Evolutionary conservation across 768 basidiomycete genomes (phyloP).

Genomic region (Russula foetens): DNA sequence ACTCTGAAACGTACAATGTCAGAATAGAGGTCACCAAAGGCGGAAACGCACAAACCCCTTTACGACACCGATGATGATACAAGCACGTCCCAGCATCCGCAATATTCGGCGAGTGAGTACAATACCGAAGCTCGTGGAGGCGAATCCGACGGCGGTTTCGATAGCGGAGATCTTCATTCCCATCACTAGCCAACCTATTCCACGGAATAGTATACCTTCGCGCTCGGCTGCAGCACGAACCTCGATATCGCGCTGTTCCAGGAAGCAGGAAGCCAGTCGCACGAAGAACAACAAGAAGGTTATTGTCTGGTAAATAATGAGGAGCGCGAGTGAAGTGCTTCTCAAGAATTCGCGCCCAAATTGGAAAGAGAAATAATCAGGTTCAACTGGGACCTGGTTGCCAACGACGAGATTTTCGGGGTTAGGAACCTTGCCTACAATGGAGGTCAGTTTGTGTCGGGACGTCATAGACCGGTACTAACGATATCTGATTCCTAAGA

Average conservation of each 20-base stretch:
- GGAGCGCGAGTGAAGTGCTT: constrained; percentile 49
- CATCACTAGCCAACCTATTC: constrained; percentile 56
- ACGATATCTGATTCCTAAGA: constrained; percentile 53
- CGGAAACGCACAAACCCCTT: constrained; percentile 50
- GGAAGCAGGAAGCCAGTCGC: constrained; percentile 43
- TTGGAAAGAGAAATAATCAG: constrained; percentile 30
- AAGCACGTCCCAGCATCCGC: constrained; percentile 44
- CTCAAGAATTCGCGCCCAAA: constrained; percentile 51
- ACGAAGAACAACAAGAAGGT: constrained; percentile 52
- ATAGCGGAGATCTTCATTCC: constrained; percentile 55
- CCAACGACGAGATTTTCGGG: not conserved
- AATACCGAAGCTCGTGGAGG: constrained; percentile 42
- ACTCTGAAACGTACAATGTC: constrained; percentile 2
- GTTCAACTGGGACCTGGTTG: constrained; percentile 33
- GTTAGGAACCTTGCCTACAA: not conserved
- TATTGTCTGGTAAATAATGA: constrained; percentile 48
- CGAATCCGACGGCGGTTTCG: constrained; percentile 61
- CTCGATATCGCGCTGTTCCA: constrained; percentile 48
- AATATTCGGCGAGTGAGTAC: constrained; percentile 50
- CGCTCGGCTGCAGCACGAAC: constrained; percentile 34
- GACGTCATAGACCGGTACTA: constrained; percentile 21
- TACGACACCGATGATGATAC: constrained; percentile 51
- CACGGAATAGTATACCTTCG: constrained; percentile 43
- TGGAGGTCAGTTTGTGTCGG: not conserved
- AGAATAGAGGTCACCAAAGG: not conserved